Base-by-base conservation (phyloP, 345 rosid genomes). In the Salix dunnii region DNA sequence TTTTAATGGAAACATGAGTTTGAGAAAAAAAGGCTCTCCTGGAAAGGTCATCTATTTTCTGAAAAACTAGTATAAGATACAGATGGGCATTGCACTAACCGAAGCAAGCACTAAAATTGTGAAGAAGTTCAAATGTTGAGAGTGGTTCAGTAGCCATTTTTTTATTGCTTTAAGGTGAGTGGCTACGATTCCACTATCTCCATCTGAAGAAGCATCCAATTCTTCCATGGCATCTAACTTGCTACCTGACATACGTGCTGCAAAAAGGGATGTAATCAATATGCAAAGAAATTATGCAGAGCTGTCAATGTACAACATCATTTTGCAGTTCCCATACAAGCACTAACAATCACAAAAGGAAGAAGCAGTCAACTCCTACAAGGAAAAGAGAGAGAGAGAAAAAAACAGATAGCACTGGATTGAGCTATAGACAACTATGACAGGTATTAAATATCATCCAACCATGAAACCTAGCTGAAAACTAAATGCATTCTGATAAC, bases 51-150 rank as follows among this genome's bases (percentile, higher is more conserved):
- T 21, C 1, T 33, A 35, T 72, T 72, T 55, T n/a, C 2, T 23
- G 7, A 10, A 58, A 28, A 23, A 36, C 33, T 35, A 35, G 23
- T 7, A 60, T 17, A 25, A 58, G 60, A 72, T n/a, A 35, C 30
- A 36, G 72, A 43, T 3, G 28, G 25, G 42, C 76, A 64, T 67
- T 48, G 48, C 27, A 85, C 99, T 90, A 25, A 96, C 99, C 85
- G 98, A 96, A 79, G 99, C 99, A 80, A 96, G 98, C 74, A 92
- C 85, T 80, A 96, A 87, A 79, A 96, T 92, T 11, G 97, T 93
- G 51, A 94, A 84, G 86, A 94, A 96, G 82, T 94, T 96, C 90
- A 96, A 73, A 82, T 87, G 93, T 67, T 93, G 98, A 3, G 97
- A 79, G 73, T 88, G 93, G 25, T 93, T 82, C 30, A 87, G 75